Evolutionary conservation across 371 early-diverging fungal species (phyloP).

Genomic region (Encephalitozoon intestinalis): DNA sequence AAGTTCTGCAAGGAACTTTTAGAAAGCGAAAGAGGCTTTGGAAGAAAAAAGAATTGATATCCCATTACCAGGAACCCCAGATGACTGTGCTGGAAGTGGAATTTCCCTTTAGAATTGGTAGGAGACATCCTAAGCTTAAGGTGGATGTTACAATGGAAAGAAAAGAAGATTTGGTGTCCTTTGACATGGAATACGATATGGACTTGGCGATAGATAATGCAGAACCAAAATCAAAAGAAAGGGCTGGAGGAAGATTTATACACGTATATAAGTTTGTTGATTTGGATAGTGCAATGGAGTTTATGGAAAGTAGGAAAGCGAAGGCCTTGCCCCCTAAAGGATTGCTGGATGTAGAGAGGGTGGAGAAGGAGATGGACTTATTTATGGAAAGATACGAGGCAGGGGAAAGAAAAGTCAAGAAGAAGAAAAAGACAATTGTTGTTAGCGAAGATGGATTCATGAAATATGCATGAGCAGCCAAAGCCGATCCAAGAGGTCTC

Average conservation of each 20-base stretch:
- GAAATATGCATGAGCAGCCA: slow-evolving; percentile 1
- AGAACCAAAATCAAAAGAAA: background rate
- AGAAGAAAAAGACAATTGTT: slow-evolving; percentile 18
- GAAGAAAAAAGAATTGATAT: background rate
- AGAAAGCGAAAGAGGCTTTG: background rate
- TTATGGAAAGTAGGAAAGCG: background rate
- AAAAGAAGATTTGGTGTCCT: slow-evolving; percentile 27
- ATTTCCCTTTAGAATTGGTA: slow-evolving; percentile 30
- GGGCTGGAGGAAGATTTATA: background rate
- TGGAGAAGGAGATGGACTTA: slow-evolving; percentile 32
- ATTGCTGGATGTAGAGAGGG: background rate
- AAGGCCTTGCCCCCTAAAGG: background rate
- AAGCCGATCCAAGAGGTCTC: background rate
- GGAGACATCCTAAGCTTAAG: background rate
- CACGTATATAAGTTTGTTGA: slow-evolving; percentile 38
- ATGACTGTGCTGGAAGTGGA: slow-evolving; percentile 5
- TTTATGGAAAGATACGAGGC: slow-evolving; percentile 32
- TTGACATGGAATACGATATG: slow-evolving; percentile 16
- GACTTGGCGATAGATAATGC: slow-evolving; percentile 2
- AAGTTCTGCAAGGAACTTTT: slow-evolving; percentile 11
- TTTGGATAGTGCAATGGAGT: slow-evolving; percentile 32
- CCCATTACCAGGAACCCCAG: background rate
- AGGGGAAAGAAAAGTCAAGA: slow-evolving; percentile 2
- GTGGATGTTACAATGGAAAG: slow-evolving; percentile 24
- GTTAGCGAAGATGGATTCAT: slow-evolving; percentile 42